A percentile compares a stretch with the other conserved stretches of the same genome.
Conservation (phyloP, 2,329 filamentous ascomycete species). For the Aspergillaceae sp. region DNA sequence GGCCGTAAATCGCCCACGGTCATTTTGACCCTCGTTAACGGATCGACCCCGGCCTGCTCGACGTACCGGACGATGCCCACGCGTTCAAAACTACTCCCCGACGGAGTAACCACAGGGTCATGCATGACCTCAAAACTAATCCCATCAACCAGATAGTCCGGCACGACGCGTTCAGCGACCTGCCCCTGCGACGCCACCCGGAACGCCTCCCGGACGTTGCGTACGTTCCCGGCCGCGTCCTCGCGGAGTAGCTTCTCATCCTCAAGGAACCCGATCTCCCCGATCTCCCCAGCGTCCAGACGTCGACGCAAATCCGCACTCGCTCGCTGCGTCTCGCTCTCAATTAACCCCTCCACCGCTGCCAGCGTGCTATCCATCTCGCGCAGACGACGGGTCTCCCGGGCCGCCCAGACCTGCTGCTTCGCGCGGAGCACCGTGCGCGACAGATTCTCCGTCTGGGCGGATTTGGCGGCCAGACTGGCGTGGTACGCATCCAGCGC, state of each 20-base stretch:
- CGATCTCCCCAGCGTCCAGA: slow-evolving; percentile 36
- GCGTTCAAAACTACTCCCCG: slow-evolving; percentile 84
- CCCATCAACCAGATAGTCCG: slow-evolving; percentile 41
- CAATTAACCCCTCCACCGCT: slow-evolving; percentile 33
- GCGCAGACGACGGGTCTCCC: slow-evolving; percentile 47
- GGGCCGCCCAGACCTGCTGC: slow-evolving; percentile 73
- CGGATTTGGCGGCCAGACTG: slow-evolving; percentile 55
- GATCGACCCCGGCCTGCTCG: slow-evolving; percentile 65
- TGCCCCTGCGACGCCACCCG: slow-evolving; percentile 34
- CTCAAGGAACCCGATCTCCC: slow-evolving; percentile 61
- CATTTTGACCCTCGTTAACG: slow-evolving; percentile 71
- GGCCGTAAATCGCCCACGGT: slow-evolving; percentile 61
- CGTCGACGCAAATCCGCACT: slow-evolving; percentile 27
- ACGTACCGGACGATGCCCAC: slow-evolving; percentile 79
- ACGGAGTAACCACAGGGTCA: slow-evolving; percentile 51
- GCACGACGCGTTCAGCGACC: slow-evolving; percentile 38
- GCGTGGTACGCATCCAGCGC: slow-evolving; percentile 65
- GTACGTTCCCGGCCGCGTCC: slow-evolving; percentile 40
- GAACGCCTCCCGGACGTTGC: slow-evolving; percentile 38
- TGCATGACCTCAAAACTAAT: slow-evolving; percentile 46
- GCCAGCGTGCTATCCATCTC: slow-evolving; percentile 37
- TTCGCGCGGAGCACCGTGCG: slow-evolving; percentile 69
- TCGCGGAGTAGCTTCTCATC: slow-evolving; percentile 50
- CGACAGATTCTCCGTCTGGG: slow-evolving; percentile 62
- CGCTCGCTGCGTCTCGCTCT: slow-evolving; percentile 31